Evolutionary conservation across 176 grass and related monocot genomes (phyloP), one percentile per base, ranked within the genome.

Genomic region (Puccinellia tenuiflora): DNA sequence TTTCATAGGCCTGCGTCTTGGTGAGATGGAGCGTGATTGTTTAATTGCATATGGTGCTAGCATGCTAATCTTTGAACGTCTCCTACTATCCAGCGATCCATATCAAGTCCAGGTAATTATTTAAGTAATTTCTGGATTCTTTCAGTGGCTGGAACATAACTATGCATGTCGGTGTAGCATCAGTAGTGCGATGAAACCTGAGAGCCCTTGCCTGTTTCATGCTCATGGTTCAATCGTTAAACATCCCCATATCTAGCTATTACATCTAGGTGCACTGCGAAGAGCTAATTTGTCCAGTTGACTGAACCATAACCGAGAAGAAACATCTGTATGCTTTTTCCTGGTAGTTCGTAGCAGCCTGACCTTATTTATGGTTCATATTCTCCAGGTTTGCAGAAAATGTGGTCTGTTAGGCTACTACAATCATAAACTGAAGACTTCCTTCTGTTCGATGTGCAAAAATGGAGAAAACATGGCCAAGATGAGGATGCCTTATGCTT

Each of bases 1-100:
- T 33, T 42, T 60, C 30, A 64, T 70, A 96, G 96, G 96, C 51
- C 73, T 98, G 12, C 88, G 96, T 85, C 88, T 96, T 83, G 96
- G 96, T 87, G 93, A 98, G 73, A 98, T 98, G 96, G 96, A 98
- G 68, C 92, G 96, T 43, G 96, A 98, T 57, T 98, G 93, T 81
- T 92, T 98, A 85, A 96, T 98, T 83, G 96, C 93, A 24, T 93
- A 95, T 6, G 96, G 96, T 78, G 91, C 96, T 35, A 98, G 96
- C 85, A 98, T 98, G 96, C 80, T 98, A 70, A 93, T 98, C 64
- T 95, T 85, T 89, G 96, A 98, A 92, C 91, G 91, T 29, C 83
- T 98, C n/a, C 84, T 98, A 79, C 70, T 98, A 82, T 98, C 96
- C 60, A 98, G 96, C 86, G 96, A 98, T 77, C 93, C 93, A 53